Evolutionary conservation across 2,329 filamentous ascomycete genomes (phyloP).

Genomic region (Neonectria ditissima): DNA sequence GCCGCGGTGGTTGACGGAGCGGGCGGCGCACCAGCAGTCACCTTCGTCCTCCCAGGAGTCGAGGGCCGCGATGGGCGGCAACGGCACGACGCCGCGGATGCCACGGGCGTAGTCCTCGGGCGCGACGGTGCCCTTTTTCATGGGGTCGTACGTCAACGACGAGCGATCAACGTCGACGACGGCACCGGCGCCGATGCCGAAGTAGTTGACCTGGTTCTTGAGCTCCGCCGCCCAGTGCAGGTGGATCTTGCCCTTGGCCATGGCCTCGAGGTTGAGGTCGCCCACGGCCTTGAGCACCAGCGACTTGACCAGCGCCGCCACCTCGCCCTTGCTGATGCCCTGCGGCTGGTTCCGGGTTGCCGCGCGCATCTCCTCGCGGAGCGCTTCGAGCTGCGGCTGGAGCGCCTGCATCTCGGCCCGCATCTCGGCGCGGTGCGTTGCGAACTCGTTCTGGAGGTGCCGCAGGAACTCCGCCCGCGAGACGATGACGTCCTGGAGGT

Average conservation of each 20-base stretch:
- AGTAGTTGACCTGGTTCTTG: constrained; percentile 76
- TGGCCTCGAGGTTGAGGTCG: constrained; percentile 59
- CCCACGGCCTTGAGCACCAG: constrained; percentile 58
- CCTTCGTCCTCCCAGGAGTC: constrained; percentile 79
- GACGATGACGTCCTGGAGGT: constrained; percentile 55
- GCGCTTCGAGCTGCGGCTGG: constrained; percentile 49
- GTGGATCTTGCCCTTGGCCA: constrained; percentile 61
- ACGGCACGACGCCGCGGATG: constrained; percentile 31
- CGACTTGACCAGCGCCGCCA: constrained; percentile 55
- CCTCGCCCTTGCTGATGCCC: constrained; percentile 55
- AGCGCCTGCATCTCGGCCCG: constrained; percentile 55
- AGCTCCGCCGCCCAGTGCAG: constrained; percentile 58
- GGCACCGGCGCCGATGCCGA: constrained; percentile 74
- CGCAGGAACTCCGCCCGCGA: constrained; percentile 62
- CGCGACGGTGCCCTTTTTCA: constrained; percentile 26
- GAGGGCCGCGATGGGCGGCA: constrained; percentile 68
- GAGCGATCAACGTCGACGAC: constrained; percentile 69
- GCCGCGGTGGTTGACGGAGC: constrained; percentile 53
- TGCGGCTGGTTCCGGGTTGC: constrained; percentile 41
- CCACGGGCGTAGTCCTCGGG: constrained; percentile 34
- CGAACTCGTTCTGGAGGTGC: constrained; percentile 55
- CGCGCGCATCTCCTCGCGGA: constrained; percentile 47
- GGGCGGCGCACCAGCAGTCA: constrained; percentile 86
- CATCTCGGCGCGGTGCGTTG: constrained; percentile 54
- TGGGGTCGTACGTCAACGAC: constrained; percentile 66